Percentiles rank a stretch among this genome's conserved stretches.
Evolutionary conservation across 441 rosid species (phyloP).

Genomic region (Euphorbia neoarborescens): DNA sequence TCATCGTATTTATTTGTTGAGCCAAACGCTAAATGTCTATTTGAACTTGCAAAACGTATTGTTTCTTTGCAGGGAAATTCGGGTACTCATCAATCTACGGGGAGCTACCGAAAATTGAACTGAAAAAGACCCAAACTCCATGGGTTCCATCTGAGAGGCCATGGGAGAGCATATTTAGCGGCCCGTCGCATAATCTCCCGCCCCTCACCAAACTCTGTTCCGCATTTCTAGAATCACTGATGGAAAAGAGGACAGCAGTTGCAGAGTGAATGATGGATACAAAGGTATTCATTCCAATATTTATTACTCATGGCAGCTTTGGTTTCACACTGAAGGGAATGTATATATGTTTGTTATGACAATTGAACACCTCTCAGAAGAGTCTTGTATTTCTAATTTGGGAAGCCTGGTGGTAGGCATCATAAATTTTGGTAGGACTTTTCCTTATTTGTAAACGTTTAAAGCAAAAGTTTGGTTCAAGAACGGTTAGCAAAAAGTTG

Average conservation of each 20-base stretch:
- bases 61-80: slow-evolving; percentile 30
- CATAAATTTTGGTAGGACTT: slow-evolving; percentile 8
- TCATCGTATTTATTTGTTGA: not conserved
- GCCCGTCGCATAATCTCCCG: slow-evolving; percentile 77
- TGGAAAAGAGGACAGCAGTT: slow-evolving; percentile 56
- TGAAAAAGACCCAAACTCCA: slow-evolving; percentile 32
- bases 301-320: not conserved
- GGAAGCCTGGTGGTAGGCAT: not conserved
- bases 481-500: not conserved
- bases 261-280: slow-evolving; percentile 29
- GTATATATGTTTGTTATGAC: not conserved
- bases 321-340: not conserved
- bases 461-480: not conserved
- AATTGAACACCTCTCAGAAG: not conserved
- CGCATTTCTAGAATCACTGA: slow-evolving; percentile 60
- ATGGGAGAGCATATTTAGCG: slow-evolving; percentile 78
- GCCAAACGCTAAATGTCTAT: not conserved
- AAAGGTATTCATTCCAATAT: not conserved
- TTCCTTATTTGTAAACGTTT: not conserved
- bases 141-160: slow-evolving; percentile 53
- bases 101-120: slow-evolving; percentile 47
- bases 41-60: not conserved
- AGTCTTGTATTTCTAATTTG: not conserved
- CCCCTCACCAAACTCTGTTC: slow-evolving; percentile 72
- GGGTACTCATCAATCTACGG: slow-evolving; percentile 87